Evolutionary conservation across 1,139 yeast species (phyloP), one percentile per base, ranked within the genome.

Genomic region (Taphrina pruni): DNA sequence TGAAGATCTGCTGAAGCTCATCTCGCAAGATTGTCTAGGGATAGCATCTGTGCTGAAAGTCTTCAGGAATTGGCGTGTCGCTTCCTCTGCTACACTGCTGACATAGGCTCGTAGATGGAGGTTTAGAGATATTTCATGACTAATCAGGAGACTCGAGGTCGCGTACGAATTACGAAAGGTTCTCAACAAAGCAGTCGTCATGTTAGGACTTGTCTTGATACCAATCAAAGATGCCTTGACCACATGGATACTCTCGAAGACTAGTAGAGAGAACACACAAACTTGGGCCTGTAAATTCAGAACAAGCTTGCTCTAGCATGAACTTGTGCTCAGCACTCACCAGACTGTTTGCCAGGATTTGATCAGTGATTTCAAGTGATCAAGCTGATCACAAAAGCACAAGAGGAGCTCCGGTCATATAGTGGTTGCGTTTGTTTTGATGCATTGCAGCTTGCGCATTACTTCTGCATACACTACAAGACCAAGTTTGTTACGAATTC

Each of bases 1-100:
- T 9, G 67, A 64, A 12, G 61, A 55, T 35, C 67, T 32, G 56
- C 61, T 45, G 46, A 64, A 64, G 39, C 61, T 64, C 50, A 64
- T n/a, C 8, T 43, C 38, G 14, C 67, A 64, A 14, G 48, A 17
- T 11, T 41, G 54, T 26, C 60, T 43, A 2, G 67, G 67, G 14
- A 64, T 54, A 17, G 61, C 17, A 7, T 54, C 67, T 11, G 46
- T 54, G 35, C 17, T 21, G 46, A 64, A 64, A 26, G 54, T 17
- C 55, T 43, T 43, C 36, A 64, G 55, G 20, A 64, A 64, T 1
- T 21, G 9, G 7, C 62, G 54, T 14, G 41, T 41, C 55, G 36
- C 52, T 21, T 26, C 67, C 14, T 45, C 46, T 35, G 56, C 61
- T 11, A 43, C 48, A 35, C 36, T 43, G 26, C 58, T 54, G 17